Evolutionary conservation across 1,284 basidiomycete genomes (phyloP), one percentile per base, ranked within the genome.

Genomic region (Cystobasidiaceae sp.): DNA sequence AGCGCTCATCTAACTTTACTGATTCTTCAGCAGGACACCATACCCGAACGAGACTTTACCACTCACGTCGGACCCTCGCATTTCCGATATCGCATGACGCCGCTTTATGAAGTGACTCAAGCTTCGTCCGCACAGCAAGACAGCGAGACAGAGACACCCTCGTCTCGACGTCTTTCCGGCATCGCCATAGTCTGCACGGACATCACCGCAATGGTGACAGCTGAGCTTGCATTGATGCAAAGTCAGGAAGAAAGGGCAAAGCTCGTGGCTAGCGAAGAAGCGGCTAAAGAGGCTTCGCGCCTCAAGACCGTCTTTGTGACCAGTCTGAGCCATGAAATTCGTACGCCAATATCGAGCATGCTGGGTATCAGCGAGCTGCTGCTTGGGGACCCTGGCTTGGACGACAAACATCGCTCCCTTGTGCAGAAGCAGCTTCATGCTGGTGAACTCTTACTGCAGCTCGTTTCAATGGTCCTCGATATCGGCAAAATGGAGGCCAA

Each of bases 401-500:
- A 25, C 13, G 46, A 41, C 37, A 41, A 64, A 46, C 63, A 65
- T 56, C 32, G 32, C 28, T 9, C 55, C 6, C 48, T 66, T 9
- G 58, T 71, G 28, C 23, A 68, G 39, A 70, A 73, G 65, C 67
- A 70, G 44, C n/a, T 72, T 27, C 68, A 71, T 2, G 68, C 70
- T 1, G 69, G 70, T 8, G 72, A 73, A 30, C 66, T 70, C 4
- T 46, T 73, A 0, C 71, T 73, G 8, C 67, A 73, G 39, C 60
- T 73, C 37, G 65, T 73, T n/a, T 71, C 71, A 6, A 68, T 69
- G 57, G 70, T 73, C 5, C 69, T 72, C 9, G 77, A 78, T 61
- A 74, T 78, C 51, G 73, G 73, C 54, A 78, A 78, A 67, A 74
- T 77, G 52, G 77, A 78, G 68, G 73, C 76, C 2, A 77, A 76